A percentile compares a stretch with the other conserved stretches of the same genome.
phyloP scores from a whole-genome alignment of 2,329 filamentous ascomycete genomes.

The Alternaria brassicicola region DNA sequence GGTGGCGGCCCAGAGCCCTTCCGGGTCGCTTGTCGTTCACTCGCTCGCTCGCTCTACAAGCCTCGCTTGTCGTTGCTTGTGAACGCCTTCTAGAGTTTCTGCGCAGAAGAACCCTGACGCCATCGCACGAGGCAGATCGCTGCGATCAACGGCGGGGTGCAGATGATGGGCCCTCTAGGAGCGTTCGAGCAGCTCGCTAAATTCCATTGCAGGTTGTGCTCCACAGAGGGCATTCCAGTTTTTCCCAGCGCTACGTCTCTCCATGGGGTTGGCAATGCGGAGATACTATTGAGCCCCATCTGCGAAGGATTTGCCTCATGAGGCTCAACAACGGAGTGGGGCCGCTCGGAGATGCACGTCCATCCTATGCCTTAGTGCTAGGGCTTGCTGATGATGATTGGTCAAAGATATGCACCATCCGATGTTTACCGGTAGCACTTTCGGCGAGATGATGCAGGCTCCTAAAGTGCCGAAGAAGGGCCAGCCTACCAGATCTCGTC shows the following conservation, averaged over 20 bases:
- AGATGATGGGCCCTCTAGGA: background rate
- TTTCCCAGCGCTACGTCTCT: conserved; percentile 20
- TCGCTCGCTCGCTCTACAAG: conserved; percentile 3
- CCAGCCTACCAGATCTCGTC: conserved; percentile 21
- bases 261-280: conserved; percentile 32
- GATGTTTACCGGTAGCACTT: conserved; percentile 21
- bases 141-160: conserved; percentile 11
- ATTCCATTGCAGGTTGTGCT: background rate
- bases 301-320: conserved; percentile 24
- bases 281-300: conserved; percentile 27
- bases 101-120: background rate
- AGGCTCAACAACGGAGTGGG: conserved; percentile 38
- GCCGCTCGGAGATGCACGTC: conserved; percentile 9
- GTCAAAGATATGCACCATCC: conserved; percentile 6
- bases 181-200: background rate
- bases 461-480: conserved; percentile 6
- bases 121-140: background rate
- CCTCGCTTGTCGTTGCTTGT: conserved; percentile 5
- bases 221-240: conserved; percentile 10
- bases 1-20: conserved; percentile 2
- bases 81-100: conserved; percentile 3
- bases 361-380: conserved; percentile 5
- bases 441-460: conserved; percentile 22
- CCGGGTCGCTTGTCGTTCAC: background rate
- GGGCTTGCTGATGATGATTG: conserved; percentile 18